phyloP scores from a whole-genome alignment of 495 filamentous ascomycete genomes.

The Melanomma pulvis-pyrius region DNA sequence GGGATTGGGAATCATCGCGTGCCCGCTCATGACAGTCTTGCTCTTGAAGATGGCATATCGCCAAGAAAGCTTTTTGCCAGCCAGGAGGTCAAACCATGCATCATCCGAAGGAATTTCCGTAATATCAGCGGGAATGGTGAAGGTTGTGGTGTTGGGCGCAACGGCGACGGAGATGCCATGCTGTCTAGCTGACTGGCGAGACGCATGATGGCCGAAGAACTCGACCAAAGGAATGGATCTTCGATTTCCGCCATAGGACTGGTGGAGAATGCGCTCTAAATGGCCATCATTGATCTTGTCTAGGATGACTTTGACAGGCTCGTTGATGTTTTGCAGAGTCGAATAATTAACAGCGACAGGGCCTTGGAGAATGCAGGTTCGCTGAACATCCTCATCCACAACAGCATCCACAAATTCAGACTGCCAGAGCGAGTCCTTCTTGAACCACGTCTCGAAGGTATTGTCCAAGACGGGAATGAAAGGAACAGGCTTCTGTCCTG shows the following conservation, averaged over 20 bases:
- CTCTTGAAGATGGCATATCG: slow-evolving; percentile 20
- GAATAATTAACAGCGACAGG: slow-evolving; percentile 48
- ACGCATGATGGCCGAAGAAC: slow-evolving; percentile 19
- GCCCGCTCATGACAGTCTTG: slow-evolving; percentile 14
- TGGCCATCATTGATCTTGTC: slow-evolving; percentile 37
- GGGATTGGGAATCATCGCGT: slow-evolving; percentile 17
- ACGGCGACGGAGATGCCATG: slow-evolving; percentile 1
- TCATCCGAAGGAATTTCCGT: slow-evolving; percentile 13
- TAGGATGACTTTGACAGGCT: slow-evolving; percentile 45
- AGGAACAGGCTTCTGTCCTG: slow-evolving; percentile 46
- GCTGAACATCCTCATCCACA: slow-evolving; percentile 44
- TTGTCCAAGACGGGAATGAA: slow-evolving; percentile 49
- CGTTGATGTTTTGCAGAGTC: slow-evolving; percentile 28
- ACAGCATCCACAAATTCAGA: slow-evolving; percentile 50
- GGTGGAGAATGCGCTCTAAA: slow-evolving; percentile 28
- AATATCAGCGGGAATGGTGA: slow-evolving; percentile 4
- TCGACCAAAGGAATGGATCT: slow-evolving; percentile 8
- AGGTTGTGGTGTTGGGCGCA: slow-evolving; percentile 7
- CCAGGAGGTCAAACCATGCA: slow-evolving; percentile 18
- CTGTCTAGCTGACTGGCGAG: slow-evolving; percentile 9
- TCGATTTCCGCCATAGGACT: slow-evolving; percentile 6
- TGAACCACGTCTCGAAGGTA: slow-evolving; percentile 52
- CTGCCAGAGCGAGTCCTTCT: slow-evolving; percentile 54
- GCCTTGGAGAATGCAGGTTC: slow-evolving; percentile 50
- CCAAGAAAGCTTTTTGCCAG: slow-evolving; percentile 20